A percentile compares a stretch with the other conserved stretches of the same genome.
phyloP scores from a whole-genome alignment of 2,329 filamentous ascomycete genomes.

The Aspergillus quadrilineatus region DNA sequence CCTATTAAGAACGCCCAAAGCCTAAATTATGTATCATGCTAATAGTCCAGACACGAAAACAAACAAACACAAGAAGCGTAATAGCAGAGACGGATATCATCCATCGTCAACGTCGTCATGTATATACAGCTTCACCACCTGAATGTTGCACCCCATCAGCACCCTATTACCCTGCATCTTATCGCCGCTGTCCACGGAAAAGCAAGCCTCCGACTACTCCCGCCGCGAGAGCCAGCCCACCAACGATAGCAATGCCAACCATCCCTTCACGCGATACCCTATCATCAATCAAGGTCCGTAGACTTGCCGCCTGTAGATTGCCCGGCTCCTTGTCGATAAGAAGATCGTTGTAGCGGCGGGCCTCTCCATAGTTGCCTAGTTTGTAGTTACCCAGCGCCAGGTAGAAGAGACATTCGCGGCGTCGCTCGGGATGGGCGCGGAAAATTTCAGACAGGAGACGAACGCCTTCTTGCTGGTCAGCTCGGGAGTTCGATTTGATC shows the following conservation, averaged over 20 bases:
- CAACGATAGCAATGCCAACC: conserved; percentile 91
- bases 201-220: conserved; percentile 89
- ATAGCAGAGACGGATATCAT: conserved; percentile 12
- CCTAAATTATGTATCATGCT: conserved; percentile 15
- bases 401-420: conserved; percentile 97
- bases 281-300: conserved; percentile 87
- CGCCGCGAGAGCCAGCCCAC: conserved; percentile 86
- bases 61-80: not conserved
- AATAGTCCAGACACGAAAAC: conserved; percentile 5
- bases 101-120: conserved; percentile 14
- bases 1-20: conserved; percentile 8
- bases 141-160: not conserved
- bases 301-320: conserved; percentile 85
- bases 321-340: conserved; percentile 85
- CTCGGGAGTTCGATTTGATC: conserved; percentile 82
- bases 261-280: conserved; percentile 93
- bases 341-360: conserved; percentile 89
- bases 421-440: conserved; percentile 84
- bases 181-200: conserved; percentile 71
- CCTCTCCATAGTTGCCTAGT: conserved; percentile 94
- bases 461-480: conserved; percentile 91
- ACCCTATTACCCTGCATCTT: conserved; percentile 29
- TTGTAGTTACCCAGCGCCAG: conserved; percentile 97
- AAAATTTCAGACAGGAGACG: conserved; percentile 95
- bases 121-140: conserved; percentile 16